Evolutionary conservation across 257 asterid genomes (phyloP), one percentile per base, ranked within the genome.

Genomic region (Plantago major): DNA sequence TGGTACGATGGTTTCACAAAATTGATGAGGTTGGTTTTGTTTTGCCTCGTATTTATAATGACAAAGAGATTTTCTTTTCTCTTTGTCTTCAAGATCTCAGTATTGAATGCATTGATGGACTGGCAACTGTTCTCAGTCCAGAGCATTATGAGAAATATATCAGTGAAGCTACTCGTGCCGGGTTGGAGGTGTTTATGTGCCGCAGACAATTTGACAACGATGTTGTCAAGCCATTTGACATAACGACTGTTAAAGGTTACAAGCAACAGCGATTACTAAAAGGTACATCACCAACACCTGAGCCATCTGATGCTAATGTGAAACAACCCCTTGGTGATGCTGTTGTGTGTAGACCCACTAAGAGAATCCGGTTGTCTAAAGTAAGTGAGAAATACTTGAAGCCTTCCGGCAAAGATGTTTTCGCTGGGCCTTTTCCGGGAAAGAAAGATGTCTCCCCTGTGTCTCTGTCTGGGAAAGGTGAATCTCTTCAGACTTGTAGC

Each of bases 1-100:
- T 80, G 85, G 98, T 90, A 79, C 94, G 81, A 68, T 90, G 96
- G 96, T 90, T 90, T 79, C 95, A 90, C 91, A 88, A 81, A 85
- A 75, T 85, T 79, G 98, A 90, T 65, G 98, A 90, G 84, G 94
- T 85, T 90, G 89, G 88, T 85, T 72, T 84, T 80, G 81, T 68
- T 88, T 82, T 90, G 85, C 90, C 95, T 77, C 84, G 42, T 68
- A 74, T 70, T 42, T 80, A 74, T 83, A 81, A 75, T 84, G 96
- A 84, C 94, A 88, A 81, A 78, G 96, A 90, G 94, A 84, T 90
- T 83, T 85, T 87, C 86, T 85, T 80, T 74, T 83, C 96, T 85
- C 91, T 79, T 71, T 83, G 94, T 79, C 95, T 80, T 76, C 96
- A 88, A 88, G 90, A 81, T 82, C 90, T 90, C 82, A 83, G 88